Conservation (phyloP, 257 asterid species). For the Solanum ossicruentum region DNA sequence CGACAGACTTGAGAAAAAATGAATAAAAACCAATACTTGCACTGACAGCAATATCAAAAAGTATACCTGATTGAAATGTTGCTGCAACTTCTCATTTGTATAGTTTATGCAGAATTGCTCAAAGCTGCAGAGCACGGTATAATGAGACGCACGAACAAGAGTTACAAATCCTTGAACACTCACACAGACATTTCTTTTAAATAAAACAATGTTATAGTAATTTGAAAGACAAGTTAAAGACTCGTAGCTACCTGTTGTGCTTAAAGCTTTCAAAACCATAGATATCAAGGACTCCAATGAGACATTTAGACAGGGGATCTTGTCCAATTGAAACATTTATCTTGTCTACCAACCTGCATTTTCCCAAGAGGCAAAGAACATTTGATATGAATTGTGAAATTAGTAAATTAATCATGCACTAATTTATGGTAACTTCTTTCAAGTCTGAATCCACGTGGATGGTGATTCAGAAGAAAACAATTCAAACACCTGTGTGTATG, state of each 20-base stretch:
- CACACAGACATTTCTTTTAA: not conserved
- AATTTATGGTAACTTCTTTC: not conserved
- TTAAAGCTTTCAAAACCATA: conserved; percentile 98
- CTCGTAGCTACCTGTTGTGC: conserved; percentile 57
- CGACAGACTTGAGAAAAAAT: conserved; percentile 13
- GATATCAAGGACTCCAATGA: conserved; percentile 93
- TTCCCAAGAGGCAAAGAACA: conserved; percentile 1
- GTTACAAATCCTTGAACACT: not conserved
- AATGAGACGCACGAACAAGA: conserved; percentile 15
- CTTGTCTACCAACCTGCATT: conserved; percentile 86
- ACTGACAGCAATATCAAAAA: not conserved
- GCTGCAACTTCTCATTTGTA: conserved; percentile 95
- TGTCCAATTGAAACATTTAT: conserved; percentile 91
- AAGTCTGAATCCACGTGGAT: not conserved
- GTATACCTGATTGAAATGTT: conserved; percentile 90
- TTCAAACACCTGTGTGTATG: not conserved
- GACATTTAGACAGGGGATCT: conserved; percentile 54
- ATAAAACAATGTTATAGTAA: not conserved
- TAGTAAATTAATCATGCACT: not conserved
- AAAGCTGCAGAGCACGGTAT: conserved; percentile 48
- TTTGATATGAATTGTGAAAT: conserved; percentile 1
- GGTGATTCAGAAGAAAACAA: not conserved
- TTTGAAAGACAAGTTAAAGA: not conserved
- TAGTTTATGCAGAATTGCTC: conserved; percentile 97
- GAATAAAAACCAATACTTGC: not conserved